Percentiles rank a stretch among this genome's conserved stretches.
Conservation (phyloP, 352 stramenopile species). For the Phytophthora fragariaefolia region DNA sequence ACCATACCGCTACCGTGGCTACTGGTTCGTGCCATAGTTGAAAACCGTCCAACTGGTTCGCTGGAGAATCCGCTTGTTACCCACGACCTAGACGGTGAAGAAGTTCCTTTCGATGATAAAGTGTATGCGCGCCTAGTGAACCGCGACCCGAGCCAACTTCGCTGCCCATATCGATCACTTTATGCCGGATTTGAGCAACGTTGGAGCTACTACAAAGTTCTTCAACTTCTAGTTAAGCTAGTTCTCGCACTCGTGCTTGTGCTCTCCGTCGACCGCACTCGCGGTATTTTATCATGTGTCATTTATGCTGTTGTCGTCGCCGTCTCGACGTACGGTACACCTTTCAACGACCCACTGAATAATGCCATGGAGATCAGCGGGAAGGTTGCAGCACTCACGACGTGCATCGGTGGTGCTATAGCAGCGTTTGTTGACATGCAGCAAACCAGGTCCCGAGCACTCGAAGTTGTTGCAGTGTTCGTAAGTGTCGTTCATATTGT, state of each 20-base stretch:
- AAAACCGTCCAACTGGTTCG: too few relatives aligned
- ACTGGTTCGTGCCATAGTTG: slow-evolving; percentile 35
- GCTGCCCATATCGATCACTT: slow-evolving; percentile 55
- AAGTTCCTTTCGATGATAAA: slow-evolving; percentile 50
- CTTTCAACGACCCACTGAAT: slow-evolving; percentile 57
- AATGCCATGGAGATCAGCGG: slow-evolving; percentile 58
- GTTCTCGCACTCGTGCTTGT: slow-evolving; percentile 47
- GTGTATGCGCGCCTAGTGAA: slow-evolving; percentile 50
- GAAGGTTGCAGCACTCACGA: slow-evolving; percentile 45
- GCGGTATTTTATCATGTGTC: slow-evolving; percentile 26
- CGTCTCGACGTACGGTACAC: slow-evolving; percentile 47
- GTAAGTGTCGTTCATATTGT: slow-evolving; percentile 47
- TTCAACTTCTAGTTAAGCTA: slow-evolving; percentile 54
- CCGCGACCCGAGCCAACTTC: slow-evolving; percentile 50
- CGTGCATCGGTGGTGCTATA: slow-evolving; percentile 39
- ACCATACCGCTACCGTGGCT: slow-evolving; percentile 43
- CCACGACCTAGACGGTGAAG: slow-evolving; percentile 52
- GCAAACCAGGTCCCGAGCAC: slow-evolving; percentile 10
- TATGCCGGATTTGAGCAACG: slow-evolving; percentile 59
- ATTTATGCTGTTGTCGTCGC: slow-evolving; percentile 42
- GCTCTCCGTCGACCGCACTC: slow-evolving; percentile 16
- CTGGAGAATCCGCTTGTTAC: slow-evolving; percentile 46
- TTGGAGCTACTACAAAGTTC: too few relatives aligned
- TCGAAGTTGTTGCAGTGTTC: slow-evolving; percentile 38
- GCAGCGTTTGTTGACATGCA: slow-evolving; percentile 31